phyloP scores from a whole-genome alignment of 2,329 filamentous ascomycete genomes.

The Parastagonospora nodorum region DNA sequence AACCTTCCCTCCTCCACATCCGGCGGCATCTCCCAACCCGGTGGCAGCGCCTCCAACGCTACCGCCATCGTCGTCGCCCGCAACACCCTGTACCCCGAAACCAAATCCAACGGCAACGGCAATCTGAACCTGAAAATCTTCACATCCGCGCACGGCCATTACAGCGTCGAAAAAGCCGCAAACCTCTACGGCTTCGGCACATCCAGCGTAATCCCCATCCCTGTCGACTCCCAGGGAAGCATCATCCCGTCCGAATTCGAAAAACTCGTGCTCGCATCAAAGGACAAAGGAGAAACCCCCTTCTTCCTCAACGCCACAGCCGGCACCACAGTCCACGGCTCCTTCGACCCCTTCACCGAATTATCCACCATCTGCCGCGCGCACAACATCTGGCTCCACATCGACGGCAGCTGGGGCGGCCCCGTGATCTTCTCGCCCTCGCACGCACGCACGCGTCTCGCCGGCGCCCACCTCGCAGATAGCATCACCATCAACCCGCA shows the following conservation, averaged over 20 bases:
- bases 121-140: slow-evolving; percentile 75
- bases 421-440: slow-evolving; percentile 72
- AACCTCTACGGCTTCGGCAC: slow-evolving; percentile 85
- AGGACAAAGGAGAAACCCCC: slow-evolving; percentile 73
- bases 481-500: slow-evolving; percentile 90
- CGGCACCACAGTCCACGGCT: slow-evolving; percentile 90
- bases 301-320: slow-evolving; percentile 96
- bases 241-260: slow-evolving; percentile 74
- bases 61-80: slow-evolving; percentile 86
- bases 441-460: slow-evolving; percentile 65
- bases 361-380: slow-evolving; percentile 73
- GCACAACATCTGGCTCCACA: slow-evolving; percentile 84
- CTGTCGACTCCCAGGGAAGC: slow-evolving; percentile 72
- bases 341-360: slow-evolving; percentile 77
- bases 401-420: slow-evolving; percentile 92
- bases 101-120: slow-evolving; percentile 74
- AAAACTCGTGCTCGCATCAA: slow-evolving; percentile 64
- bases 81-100: slow-evolving; percentile 80
- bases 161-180: slow-evolving; percentile 93
- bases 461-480: slow-evolving; percentile 75
- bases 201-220: slow-evolving; percentile 71
- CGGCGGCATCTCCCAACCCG: slow-evolving; percentile 77
- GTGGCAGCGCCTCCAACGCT: slow-evolving; percentile 82
- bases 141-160: slow-evolving; percentile 89
- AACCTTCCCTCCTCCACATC: slow-evolving; percentile 54